phyloP scores from a whole-genome alignment of 129 eudicot species.

The Artemisia argyi region DNA sequence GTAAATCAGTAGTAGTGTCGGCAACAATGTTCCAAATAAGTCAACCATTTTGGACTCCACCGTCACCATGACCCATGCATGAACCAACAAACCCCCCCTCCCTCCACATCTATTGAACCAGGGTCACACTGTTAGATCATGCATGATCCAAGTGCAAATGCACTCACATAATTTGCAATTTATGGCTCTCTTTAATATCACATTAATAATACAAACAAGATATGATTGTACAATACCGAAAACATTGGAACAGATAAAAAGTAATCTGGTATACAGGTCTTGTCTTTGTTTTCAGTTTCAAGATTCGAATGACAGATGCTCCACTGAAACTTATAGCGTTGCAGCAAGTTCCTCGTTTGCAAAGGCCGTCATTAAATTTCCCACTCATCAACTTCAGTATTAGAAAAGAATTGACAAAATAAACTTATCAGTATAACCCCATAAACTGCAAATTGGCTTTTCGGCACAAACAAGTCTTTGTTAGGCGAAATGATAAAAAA shows the following conservation, averaged over 20 bases:
- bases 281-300: conserved; percentile 3
- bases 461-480: background rate
- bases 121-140: conserved; percentile 4
- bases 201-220: background rate
- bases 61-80: conserved; percentile 17
- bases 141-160: conserved; percentile 8
- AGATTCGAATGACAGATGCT: background rate
- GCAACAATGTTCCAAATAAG: conserved; percentile 13
- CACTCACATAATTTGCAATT: conserved; percentile 1
- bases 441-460: background rate
- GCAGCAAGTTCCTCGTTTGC: background rate
- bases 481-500: background rate
- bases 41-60: conserved; percentile 33
- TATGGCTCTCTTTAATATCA: conserved; percentile 2
- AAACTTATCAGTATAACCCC: background rate
- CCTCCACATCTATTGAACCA: conserved; percentile 10
- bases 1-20: conserved; percentile 11
- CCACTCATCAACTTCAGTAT: conserved; percentile 4
- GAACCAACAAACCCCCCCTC: conserved; percentile 27
- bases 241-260: conserved; percentile 1
- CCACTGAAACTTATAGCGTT: conserved; percentile 3
- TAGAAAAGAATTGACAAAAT: background rate
- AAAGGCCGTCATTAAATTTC: background rate
- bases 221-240: background rate
- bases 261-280: conserved; percentile 2